Conservation (phyloP, 257 asterid species). For the Penstemon eatonii region DNA sequence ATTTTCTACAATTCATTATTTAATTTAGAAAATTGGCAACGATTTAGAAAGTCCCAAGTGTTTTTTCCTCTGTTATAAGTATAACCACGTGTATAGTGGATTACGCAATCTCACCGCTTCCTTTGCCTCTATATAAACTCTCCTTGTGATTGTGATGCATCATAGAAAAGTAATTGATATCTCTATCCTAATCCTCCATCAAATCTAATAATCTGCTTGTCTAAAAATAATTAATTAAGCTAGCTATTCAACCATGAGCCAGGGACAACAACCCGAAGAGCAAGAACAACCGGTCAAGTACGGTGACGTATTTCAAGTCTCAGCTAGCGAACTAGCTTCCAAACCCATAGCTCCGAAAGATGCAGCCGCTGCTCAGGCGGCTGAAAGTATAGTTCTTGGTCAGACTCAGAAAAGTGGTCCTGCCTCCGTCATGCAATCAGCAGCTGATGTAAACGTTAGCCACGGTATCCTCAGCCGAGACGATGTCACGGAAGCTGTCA, state of each 20-base stretch:
- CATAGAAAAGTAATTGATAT: no score
- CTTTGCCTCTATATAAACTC: no score
- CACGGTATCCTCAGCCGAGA: conserved; percentile 34
- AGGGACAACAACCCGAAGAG: conserved; percentile 28
- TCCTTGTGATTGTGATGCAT: no score
- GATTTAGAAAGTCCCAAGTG: no score
- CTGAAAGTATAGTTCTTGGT: conserved; percentile 42
- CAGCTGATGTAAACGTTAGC: conserved; percentile 38
- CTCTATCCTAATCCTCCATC: no score
- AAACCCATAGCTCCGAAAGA: conserved; percentile 46
- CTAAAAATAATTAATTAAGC: no score
- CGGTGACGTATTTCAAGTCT: conserved; percentile 52
- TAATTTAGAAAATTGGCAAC: no score
- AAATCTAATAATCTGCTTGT: no score
- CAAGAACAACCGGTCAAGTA: conserved; percentile 34
- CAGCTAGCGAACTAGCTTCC: conserved; percentile 40
- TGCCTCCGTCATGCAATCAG: conserved; percentile 50
- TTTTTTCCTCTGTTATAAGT: no score
- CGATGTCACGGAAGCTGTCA: conserved; percentile 27
- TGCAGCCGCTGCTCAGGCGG: conserved; percentile 51
- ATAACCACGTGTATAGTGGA: neutral
- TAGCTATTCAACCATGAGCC: conserved; percentile 29
- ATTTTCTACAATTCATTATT: no score
- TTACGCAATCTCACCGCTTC: neutral
- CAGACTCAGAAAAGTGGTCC: conserved; percentile 42